Conservation (phyloP, 495 filamentous ascomycete species). For the Neurospora terricola region DNA sequence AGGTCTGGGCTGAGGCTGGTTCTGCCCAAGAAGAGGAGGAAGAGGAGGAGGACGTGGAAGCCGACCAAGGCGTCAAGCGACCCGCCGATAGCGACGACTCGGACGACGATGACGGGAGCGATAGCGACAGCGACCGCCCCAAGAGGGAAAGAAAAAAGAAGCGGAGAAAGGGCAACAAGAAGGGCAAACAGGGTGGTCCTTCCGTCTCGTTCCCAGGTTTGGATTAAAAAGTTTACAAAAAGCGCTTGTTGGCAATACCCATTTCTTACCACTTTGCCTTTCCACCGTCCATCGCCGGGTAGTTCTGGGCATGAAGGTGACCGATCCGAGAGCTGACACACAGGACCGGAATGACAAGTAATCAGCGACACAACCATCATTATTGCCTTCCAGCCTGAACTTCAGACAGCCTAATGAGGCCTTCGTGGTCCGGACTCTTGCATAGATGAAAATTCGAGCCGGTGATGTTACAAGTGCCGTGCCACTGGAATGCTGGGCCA, state of each 20-base stretch:
- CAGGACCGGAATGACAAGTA: background rate
- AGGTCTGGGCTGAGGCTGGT: constrained; percentile 59
- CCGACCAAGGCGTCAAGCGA: constrained; percentile 32
- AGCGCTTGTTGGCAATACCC: background rate
- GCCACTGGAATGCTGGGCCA: background rate
- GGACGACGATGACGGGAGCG: constrained; percentile 22
- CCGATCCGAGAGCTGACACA: constrained; percentile 6
- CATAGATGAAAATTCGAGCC: background rate
- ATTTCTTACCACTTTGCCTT: background rate
- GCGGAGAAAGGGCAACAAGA: constrained; percentile 30
- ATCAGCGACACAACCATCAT: background rate
- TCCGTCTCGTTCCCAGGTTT: constrained; percentile 22
- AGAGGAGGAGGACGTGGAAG: constrained; percentile 37
- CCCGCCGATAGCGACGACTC: constrained; percentile 32
- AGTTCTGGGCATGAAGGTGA: constrained; percentile 13
- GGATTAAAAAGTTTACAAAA: constrained; percentile 11
- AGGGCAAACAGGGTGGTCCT: constrained; percentile 15
- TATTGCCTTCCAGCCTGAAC: background rate
- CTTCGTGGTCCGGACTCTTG: background rate
- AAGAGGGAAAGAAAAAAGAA: constrained; percentile 34
- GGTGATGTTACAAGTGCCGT: background rate
- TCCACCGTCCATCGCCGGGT: background rate
- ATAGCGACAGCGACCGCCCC: constrained; percentile 36
- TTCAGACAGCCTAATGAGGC: background rate
- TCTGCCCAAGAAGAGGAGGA: constrained; percentile 32